Evolutionary conservation across 208 protist species (phyloP).

Genomic region (Zelonia costaricensis): DNA sequence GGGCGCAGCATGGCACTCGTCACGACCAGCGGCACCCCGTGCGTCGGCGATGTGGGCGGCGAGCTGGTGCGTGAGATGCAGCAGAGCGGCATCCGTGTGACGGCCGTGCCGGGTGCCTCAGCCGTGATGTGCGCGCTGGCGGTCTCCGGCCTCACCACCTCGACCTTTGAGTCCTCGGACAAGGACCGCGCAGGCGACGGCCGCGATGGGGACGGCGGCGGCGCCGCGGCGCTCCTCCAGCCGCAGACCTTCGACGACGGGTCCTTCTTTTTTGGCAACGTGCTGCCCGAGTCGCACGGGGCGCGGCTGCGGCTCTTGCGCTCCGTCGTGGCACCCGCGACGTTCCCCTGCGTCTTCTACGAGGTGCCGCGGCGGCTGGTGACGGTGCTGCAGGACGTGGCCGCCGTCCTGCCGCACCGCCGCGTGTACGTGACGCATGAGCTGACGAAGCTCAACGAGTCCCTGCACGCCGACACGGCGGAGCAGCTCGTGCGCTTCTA

Average conservation of each 20-base stretch:
- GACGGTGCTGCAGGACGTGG: slow-evolving; percentile 83
- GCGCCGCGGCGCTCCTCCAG: neutral
- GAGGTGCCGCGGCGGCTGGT: slow-evolving; percentile 85
- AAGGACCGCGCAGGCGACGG: neutral
- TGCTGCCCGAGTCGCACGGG: slow-evolving; percentile 67
- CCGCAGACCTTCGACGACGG: slow-evolving; percentile 51
- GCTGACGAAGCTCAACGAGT: slow-evolving; percentile 91
- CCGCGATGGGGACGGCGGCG: neutral
- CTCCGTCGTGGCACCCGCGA: slow-evolving; percentile 53
- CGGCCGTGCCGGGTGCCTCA: slow-evolving; percentile 79
- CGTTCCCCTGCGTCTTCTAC: slow-evolving; percentile 85
- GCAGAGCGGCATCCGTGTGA: slow-evolving; percentile 73
- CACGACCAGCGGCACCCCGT: slow-evolving; percentile 86
- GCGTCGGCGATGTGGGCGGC: slow-evolving; percentile 82
- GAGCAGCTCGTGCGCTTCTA: slow-evolving; percentile 76
- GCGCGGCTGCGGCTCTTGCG: slow-evolving; percentile 72
- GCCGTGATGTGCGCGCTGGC: slow-evolving; percentile 80
- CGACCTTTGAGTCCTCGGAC: slow-evolving; percentile 38
- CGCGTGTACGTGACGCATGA: slow-evolving; percentile 85
- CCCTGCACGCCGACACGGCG: slow-evolving; percentile 82
- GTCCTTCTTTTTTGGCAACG: slow-evolving; percentile 89
- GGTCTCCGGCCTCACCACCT: slow-evolving; percentile 69
- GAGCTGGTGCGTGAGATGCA: slow-evolving; percentile 87
- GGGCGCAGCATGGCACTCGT: slow-evolving; percentile 91
- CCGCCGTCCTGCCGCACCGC: slow-evolving; percentile 61